Percentiles rank a stretch among this genome's conserved stretches.
These are phyloP conservation scores for Wickerhamiella pararugosa DNA, from an alignment of 1,139 yeast species.

Conservation along the genomic window DNA sequence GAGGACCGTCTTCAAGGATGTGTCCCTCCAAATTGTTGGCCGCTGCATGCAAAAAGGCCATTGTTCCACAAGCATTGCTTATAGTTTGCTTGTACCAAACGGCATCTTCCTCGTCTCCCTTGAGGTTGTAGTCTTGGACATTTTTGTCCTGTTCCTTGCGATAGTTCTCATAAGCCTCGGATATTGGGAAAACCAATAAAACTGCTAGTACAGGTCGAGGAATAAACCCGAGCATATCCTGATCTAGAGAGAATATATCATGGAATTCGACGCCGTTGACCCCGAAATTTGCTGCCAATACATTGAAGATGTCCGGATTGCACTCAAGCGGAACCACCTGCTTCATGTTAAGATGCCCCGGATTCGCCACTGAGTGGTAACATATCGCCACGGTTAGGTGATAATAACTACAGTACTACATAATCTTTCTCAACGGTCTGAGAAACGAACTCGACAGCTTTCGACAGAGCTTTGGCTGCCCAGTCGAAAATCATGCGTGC, in stretches of 20 bases:
- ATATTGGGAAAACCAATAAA: conserved; percentile 67
- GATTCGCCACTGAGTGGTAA: no score
- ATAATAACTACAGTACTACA: no score
- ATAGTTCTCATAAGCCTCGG: conserved; percentile 42
- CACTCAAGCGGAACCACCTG: conserved; percentile 72
- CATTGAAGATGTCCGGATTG: conserved; percentile 74
- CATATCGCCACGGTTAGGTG: no score
- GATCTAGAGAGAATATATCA: conserved; percentile 75
- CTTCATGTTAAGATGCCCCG: conserved; percentile 7
- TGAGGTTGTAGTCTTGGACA: conserved; percentile 18
- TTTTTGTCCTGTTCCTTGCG: conserved; percentile 27
- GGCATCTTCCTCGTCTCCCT: conserved; percentile 14
- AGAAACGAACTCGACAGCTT: no score
- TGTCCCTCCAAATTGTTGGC: conserved; percentile 37
- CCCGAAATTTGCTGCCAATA: conserved; percentile 54
- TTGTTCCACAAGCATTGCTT: conserved; percentile 84
- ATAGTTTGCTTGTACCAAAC: conserved; percentile 75
- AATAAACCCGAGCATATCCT: conserved; percentile 58
- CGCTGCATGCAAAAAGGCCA: conserved; percentile 65
- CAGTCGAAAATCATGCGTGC: neutral
- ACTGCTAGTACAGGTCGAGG: conserved; percentile 73
- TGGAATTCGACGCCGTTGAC: conserved; percentile 41
- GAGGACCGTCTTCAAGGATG: conserved; percentile 12
- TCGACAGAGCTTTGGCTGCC: neutral
- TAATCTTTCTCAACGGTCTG: no score